Base-by-base conservation (phyloP, 257 asterid genomes). In the Nyctanthes arbortristis region DNA sequence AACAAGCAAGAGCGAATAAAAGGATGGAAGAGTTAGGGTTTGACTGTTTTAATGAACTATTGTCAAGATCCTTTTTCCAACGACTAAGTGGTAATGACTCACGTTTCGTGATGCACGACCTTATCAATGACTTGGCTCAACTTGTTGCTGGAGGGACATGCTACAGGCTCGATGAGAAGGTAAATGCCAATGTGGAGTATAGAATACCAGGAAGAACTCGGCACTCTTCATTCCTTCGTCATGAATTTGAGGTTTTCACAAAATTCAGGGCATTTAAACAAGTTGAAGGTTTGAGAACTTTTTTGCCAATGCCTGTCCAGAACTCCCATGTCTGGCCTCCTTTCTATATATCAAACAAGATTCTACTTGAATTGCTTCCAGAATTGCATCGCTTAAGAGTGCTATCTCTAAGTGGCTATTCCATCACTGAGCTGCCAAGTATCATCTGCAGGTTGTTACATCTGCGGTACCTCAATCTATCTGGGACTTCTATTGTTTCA, bases 101-200 rank as follows among this genome's bases (percentile, higher is more conserved):
- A 11, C 54, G 66, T 27, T 84, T 77, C 37, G 80, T 75, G 39
- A 88, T 85, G 91, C 91, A 84, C 31, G 88, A 83, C 56, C 81
- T 88, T 45, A 79, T 85, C 60, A 88, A 85, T 61, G 89, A 88
- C 69, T 63, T 88, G 80, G 95, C 95, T 68, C 83, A 78, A 13
- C 71, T 74, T 66, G 87, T 84, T 30, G 85, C 83, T 40, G 89
- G 82, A 40, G 85, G 81, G 62, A 74, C 73, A 12, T 85, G 86
- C 81, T 74, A 76, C 28, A 82, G 87, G 55, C 68, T 84, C 61
- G 87, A 85, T 34, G 84, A 83, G 73, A 82, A 84, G 75, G 75
- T 84, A 84, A 82, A 81, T 43, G 73, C 81, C 18, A 22, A 65
- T 68, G 72, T 29, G 69, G 73, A 71, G 35, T 69, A 78, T 61